A percentile compares a stretch with the other conserved stretches of the same genome.
Conservation (phyloP, 2,329 filamentous ascomycete species). For the Camillea tinctor region DNA sequence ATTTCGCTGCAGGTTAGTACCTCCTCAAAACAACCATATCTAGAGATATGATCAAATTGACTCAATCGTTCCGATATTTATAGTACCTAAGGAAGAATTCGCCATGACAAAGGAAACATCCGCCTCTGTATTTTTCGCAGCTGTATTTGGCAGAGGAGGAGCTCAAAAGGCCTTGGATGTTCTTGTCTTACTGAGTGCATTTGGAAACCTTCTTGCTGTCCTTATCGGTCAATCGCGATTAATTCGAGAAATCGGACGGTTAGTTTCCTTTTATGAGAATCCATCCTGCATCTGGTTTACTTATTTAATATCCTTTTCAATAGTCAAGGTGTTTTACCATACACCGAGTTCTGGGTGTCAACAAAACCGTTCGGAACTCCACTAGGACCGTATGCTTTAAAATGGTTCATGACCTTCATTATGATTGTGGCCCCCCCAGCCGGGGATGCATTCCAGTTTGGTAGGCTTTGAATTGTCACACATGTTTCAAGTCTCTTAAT, state of each 20-base stretch:
- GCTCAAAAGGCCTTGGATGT: conserved; percentile 55
- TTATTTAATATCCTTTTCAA: not conserved
- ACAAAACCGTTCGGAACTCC: conserved; percentile 64
- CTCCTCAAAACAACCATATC: not conserved
- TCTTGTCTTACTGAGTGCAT: conserved; percentile 55
- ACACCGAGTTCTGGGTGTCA: conserved; percentile 57
- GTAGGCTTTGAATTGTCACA: conserved; percentile 28
- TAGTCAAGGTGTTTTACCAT: conserved; percentile 61
- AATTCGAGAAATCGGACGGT: conserved; percentile 59
- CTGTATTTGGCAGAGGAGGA: conserved; percentile 51
- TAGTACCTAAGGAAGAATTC: conserved; percentile 52
- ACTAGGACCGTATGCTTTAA: conserved; percentile 55
- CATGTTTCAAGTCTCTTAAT: not conserved
- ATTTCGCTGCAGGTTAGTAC: conserved; percentile 51
- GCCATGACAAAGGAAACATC: conserved; percentile 49
- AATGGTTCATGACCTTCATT: conserved; percentile 55
- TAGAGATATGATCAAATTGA: not conserved
- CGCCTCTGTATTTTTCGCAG: conserved; percentile 57
- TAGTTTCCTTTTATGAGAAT: conserved; percentile 2
- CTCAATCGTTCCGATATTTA: not conserved
- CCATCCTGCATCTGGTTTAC: not conserved
- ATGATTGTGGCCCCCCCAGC: conserved; percentile 62
- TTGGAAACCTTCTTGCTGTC: conserved; percentile 57
- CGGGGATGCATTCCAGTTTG: conserved; percentile 64
- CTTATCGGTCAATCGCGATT: conserved; percentile 55